Percentiles rank a stretch among this genome's conserved stretches.
Evolutionary conservation across 169 alveolate genomes (phyloP).

Genomic region (Neospora caninum): DNA sequence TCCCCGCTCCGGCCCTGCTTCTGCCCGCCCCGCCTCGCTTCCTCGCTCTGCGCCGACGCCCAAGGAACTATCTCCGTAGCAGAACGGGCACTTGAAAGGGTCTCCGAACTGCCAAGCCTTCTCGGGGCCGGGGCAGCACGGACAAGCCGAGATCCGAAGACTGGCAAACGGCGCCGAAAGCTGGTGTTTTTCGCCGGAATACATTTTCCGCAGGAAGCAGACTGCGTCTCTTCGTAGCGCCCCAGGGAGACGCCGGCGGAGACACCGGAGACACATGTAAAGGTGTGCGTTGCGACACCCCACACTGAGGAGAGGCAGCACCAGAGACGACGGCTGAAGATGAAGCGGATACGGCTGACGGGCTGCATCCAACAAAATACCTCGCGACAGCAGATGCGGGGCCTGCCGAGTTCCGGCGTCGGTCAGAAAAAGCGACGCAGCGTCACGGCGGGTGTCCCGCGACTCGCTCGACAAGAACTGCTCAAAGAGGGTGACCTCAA

Average conservation of each 20-base stretch:
- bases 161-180: background rate
- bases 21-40: too few relatives aligned
- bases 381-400: slow-evolving; percentile 18
- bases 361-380: slow-evolving; percentile 25
- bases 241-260: slow-evolving; percentile 34
- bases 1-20: too few relatives aligned
- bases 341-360: slow-evolving; percentile 30
- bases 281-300: slow-evolving; percentile 8
- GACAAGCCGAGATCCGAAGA: background rate
- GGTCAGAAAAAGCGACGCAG: background rate
- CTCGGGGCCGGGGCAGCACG: slow-evolving; percentile 17
- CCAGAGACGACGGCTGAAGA: slow-evolving; percentile 24
- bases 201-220: background rate
- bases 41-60: background rate
- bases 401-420: slow-evolving; percentile 26
- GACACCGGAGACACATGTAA: slow-evolving; percentile 16
- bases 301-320: slow-evolving; percentile 4
- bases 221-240: background rate
- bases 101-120: background rate
- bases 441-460: slow-evolving; percentile 23
- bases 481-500: slow-evolving; percentile 15
- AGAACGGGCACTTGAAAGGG: background rate
- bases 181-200: background rate
- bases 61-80: background rate
- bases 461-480: slow-evolving; percentile 41